These are phyloP conservation scores for Rhynchospora tenuis DNA, from an alignment of 176 grass and related monocot genomes.

Conservation along the genomic window DNA sequence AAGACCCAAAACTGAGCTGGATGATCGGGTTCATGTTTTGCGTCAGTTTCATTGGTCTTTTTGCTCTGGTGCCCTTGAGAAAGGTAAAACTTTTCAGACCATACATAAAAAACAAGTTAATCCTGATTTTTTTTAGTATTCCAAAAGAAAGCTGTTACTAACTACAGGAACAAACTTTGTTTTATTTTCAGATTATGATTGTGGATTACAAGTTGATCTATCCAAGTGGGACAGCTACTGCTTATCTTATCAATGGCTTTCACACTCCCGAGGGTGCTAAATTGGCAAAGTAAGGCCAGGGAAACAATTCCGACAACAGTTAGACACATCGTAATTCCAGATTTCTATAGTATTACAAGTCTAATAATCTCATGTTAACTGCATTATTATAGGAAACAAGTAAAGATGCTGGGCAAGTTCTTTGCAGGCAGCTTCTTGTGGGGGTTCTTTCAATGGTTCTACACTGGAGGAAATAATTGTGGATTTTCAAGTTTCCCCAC, in stretches of 20 bases:
- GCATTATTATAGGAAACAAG: conserved; percentile 60
- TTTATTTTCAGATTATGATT: conserved; percentile 63
- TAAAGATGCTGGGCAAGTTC: conserved; percentile 50
- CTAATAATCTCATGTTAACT: conserved; percentile 13
- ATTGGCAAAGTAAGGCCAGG: conserved; percentile 53
- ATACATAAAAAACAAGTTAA: not conserved
- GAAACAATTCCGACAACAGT: not conserved
- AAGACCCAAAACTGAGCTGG: conserved; percentile 76
- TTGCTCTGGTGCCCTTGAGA: conserved; percentile 83
- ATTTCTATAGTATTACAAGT: not conserved
- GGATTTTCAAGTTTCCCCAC: conserved; percentile 56
- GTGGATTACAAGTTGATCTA: conserved; percentile 88
- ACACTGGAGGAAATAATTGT: conserved; percentile 53
- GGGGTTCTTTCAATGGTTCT: conserved; percentile 98
- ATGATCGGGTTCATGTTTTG: conserved; percentile 89
- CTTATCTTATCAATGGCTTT: conserved; percentile 84
- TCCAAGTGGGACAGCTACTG: conserved; percentile 81
- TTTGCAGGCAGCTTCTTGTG: conserved; percentile 58
- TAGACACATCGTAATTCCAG: not conserved
- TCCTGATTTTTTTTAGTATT: not conserved
- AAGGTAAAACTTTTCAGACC: conserved; percentile 37
- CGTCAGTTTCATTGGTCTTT: conserved; percentile 78
- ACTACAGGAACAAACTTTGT: not conserved
- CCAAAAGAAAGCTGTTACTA: not conserved
- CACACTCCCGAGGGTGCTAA: conserved; percentile 65